These are phyloP conservation scores for Mortierella sp. DNA, from an alignment of 371 early-diverging fungal genomes.

Conservation along the genomic window DNA sequence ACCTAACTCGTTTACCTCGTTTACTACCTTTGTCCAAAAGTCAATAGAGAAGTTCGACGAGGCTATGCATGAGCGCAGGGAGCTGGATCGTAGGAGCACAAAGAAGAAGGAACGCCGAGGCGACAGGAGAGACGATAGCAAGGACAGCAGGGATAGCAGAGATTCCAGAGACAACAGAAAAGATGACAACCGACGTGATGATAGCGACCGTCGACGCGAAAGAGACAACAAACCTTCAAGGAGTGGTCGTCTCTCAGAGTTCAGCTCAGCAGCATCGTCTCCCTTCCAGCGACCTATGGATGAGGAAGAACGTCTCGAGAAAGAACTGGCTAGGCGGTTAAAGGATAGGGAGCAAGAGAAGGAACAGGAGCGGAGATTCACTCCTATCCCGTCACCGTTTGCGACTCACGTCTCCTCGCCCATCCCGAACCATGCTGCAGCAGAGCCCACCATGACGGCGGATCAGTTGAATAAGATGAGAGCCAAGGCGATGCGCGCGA, in stretches of 20 bases:
- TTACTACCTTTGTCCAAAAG: slow-evolving; percentile 34
- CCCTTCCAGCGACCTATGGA: slow-evolving; percentile 57
- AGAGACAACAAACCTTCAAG: slow-evolving; percentile 32
- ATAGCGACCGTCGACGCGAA: slow-evolving; percentile 19
- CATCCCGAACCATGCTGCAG: slow-evolving; percentile 28
- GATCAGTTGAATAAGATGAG: slow-evolving; percentile 90
- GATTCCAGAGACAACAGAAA: slow-evolving; percentile 26
- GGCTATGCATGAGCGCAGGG: slow-evolving; percentile 77
- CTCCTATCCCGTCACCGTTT: slow-evolving; percentile 55
- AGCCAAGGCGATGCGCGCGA: slow-evolving; percentile 87
- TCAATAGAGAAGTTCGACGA: slow-evolving; percentile 76
- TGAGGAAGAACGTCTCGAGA: slow-evolving; percentile 44
- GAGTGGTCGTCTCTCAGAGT: slow-evolving; percentile 45
- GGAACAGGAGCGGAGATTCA: slow-evolving; percentile 38
- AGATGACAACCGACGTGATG: slow-evolving; percentile 24
- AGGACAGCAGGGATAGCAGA: slow-evolving; percentile 21
- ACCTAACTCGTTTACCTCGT: background rate
- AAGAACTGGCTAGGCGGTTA: slow-evolving; percentile 36
- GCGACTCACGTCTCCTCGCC: slow-evolving; percentile 53
- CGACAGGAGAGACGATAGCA: slow-evolving; percentile 19
- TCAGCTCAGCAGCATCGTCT: slow-evolving; percentile 55
- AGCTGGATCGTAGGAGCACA: slow-evolving; percentile 65
- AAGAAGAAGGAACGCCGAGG: slow-evolving; percentile 27
- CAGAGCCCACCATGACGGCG: slow-evolving; percentile 59
- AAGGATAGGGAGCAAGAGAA: slow-evolving; percentile 52